Base-by-base conservation (phyloP, 2,329 filamentous ascomycete genomes). In the Ambrosiella beaveri region DNA sequence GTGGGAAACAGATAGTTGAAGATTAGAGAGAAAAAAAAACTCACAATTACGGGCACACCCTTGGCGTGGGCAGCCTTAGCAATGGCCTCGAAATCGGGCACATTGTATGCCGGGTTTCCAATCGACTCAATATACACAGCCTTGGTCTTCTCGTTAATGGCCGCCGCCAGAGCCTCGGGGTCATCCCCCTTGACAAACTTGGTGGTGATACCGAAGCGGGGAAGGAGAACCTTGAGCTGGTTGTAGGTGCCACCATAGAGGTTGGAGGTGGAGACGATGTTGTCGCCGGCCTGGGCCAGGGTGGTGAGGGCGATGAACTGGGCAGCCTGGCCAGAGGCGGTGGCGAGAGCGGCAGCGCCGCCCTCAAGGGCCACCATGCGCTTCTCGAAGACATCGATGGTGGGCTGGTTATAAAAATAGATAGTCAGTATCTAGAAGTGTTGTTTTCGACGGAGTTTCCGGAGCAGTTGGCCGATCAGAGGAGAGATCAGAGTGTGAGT, bases 181-280 rank as follows among this genome's bases (percentile, higher is more conserved):
- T 81, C 82, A 70, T 95, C 89, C 50, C 88, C 87, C 58, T 82
- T 76, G 66, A 95, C 79, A 65, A 96, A 96, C 73, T 90, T 95
- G 66, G 88, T 93, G 47, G 75, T 75, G 67, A 97, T 89, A 62
- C 91, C 91, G 51, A 95, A 73, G n/a, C 90, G 81, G 6, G 88
- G 85, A 58, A 96, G 76, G 64, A 88, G 79, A 51, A 96, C 89
- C 74, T 96, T 96, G 73, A 96, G 82, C 74, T 96, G 91, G 73
- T 97, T 96, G 76, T 95, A 96, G 13, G 91, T 96, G 68, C 90
- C 90, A 63, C 90, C 90, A 71, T 96, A 95, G 59, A 96, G 75
- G 72, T 94, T 95, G 55, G 84, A 84, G 6, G 91, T 95, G 11
- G 88, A 85, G 56, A 96, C 80, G 64, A 96, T 95, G 75, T 96